Conservation (phyloP, 1,139 yeast genomes). For the Lodderomyces jiufengensis region DNA sequence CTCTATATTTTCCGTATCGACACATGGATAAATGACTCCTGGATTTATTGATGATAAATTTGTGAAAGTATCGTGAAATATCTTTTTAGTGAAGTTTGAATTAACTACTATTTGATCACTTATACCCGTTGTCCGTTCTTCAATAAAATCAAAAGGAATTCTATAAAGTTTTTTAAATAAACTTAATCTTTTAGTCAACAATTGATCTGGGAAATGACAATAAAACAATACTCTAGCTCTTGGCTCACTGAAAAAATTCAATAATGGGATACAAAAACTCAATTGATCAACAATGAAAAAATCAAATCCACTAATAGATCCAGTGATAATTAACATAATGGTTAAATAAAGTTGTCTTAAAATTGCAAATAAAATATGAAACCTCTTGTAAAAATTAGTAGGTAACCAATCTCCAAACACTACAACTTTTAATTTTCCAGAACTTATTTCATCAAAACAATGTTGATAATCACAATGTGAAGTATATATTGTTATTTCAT, state of each 20-base stretch:
- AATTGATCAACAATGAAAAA: slow-evolving; percentile 84
- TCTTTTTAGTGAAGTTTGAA: slow-evolving; percentile 72
- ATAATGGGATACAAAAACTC: slow-evolving; percentile 76
- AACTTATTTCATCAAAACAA: slow-evolving; percentile 84
- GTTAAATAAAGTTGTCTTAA: slow-evolving; percentile 74
- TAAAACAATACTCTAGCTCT: slow-evolving; percentile 63
- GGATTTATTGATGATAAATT: slow-evolving; percentile 46
- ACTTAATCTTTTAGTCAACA: slow-evolving; percentile 60
- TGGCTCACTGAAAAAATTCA: slow-evolving; percentile 48
- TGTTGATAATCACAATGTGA: slow-evolving; percentile 85
- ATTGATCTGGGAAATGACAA: slow-evolving; percentile 94
- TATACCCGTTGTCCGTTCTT: slow-evolving; percentile 72
- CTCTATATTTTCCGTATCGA: slow-evolving; percentile 35
- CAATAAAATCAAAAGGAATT: slow-evolving; percentile 75
- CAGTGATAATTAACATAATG: slow-evolving; percentile 44
- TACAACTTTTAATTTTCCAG: slow-evolving; percentile 51
- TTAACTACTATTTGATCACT: slow-evolving; percentile 85
- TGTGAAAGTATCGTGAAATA: slow-evolving; percentile 64
- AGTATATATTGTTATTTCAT: slow-evolving; percentile 69
- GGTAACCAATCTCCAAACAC: slow-evolving; percentile 88
- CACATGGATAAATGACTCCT: slow-evolving; percentile 87
- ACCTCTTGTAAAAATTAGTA: slow-evolving; percentile 57
- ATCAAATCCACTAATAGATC: slow-evolving; percentile 54
- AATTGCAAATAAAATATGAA: slow-evolving; percentile 80
- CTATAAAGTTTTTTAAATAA: slow-evolving; percentile 64